Evolutionary conservation across 1,139 yeast species (phyloP).

Genomic region (Magnusiomyces ingens): DNA sequence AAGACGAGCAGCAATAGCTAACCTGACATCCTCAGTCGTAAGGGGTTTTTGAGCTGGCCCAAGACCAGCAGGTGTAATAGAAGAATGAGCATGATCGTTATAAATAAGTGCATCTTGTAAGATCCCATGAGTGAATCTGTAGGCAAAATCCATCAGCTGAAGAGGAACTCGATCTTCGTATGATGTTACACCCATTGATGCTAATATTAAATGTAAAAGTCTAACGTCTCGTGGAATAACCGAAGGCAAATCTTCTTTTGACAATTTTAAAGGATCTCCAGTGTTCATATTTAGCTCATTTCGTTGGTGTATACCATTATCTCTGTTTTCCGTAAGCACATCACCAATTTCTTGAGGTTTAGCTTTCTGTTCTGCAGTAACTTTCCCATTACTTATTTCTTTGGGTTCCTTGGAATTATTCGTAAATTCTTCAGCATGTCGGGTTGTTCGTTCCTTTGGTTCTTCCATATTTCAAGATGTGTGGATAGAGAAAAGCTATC

Average conservation of each 20-base stretch:
- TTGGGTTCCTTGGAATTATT: too few relatives aligned
- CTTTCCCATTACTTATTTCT: too few relatives aligned
- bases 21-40: constrained; percentile 80
- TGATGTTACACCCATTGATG: constrained; percentile 86
- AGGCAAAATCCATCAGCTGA: constrained; percentile 94
- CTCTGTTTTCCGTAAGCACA: too few relatives aligned
- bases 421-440: too few relatives aligned
- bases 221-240: constrained; percentile 81
- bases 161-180: constrained; percentile 94
- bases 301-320: too few relatives aligned
- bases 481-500: too few relatives aligned
- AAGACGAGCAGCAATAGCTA: constrained; percentile 89
- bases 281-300: background rate
- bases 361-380: too few relatives aligned
- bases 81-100: constrained; percentile 58
- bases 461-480: background rate
- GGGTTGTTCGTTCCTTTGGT: background rate
- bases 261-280: background rate
- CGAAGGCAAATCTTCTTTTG: constrained; percentile 14
- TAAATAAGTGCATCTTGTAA: constrained; percentile 83
- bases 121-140: constrained; percentile 77
- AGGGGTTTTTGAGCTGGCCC: constrained; percentile 46
- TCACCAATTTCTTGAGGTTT: too few relatives aligned
- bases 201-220: constrained; percentile 78
- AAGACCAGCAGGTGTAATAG: constrained; percentile 33